Percentiles rank a stretch among this genome's conserved stretches.
phyloP scores from a whole-genome alignment of 2,329 filamentous ascomycete genomes.

The Rachicladosporium sp. region DNA sequence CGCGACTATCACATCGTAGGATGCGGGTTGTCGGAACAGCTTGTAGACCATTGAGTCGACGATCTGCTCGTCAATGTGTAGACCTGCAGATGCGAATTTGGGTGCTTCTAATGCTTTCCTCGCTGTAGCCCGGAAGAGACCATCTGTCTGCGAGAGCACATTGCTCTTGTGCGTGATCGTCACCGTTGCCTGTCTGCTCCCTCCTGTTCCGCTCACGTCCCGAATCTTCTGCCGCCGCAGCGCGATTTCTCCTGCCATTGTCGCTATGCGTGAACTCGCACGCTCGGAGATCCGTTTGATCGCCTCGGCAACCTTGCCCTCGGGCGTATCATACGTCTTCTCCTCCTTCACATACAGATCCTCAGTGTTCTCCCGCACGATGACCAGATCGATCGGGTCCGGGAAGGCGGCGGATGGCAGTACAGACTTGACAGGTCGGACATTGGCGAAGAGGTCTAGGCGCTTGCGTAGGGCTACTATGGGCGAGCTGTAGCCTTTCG shows the following conservation, averaged over 20 bases:
- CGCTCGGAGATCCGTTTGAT: conserved; percentile 92
- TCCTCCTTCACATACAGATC: conserved; percentile 98
- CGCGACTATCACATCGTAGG: conserved; percentile 95
- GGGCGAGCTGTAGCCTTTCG: conserved; percentile 90
- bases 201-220: conserved; percentile 42
- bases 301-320: conserved; percentile 80
- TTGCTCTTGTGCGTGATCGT: conserved; percentile 99
- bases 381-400: conserved; percentile 74
- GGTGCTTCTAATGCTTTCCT: conserved; percentile 57
- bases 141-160: conserved; percentile 90
- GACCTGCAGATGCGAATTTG: conserved; percentile 50
- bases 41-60: conserved; percentile 99
- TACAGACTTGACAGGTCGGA: conserved; percentile 84
- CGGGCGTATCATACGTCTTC: conserved; percentile 60
- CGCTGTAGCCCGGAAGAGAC: conserved; percentile 76
- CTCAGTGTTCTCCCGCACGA: conserved; percentile 97
- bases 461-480: conserved; percentile 94
- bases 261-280: conserved; percentile 73
- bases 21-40: conserved; percentile 87
- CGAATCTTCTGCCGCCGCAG: conserved; percentile 73
- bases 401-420: conserved; percentile 45
- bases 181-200: conserved; percentile 61
- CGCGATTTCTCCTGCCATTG: conserved; percentile 91
- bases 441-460: conserved; percentile 92
- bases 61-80: conserved; percentile 78